These are phyloP conservation scores for Pulveroboletus sp. DNA, from an alignment of 768 basidiomycete species.

Conservation along the genomic window DNA sequence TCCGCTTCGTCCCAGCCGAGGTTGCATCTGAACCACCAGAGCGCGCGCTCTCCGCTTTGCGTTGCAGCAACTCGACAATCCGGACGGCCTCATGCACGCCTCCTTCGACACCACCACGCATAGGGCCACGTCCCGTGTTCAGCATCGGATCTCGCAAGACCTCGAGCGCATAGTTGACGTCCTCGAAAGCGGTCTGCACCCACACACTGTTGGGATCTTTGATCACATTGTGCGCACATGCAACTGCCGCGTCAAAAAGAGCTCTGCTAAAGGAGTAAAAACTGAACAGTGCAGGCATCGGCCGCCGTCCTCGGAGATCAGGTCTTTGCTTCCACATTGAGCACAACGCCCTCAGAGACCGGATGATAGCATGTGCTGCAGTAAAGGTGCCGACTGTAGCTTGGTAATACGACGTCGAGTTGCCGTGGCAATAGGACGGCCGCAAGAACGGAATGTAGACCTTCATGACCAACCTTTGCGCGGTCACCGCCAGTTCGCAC, in stretches of 20 bases:
- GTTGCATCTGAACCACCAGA: slow-evolving; percentile 10
- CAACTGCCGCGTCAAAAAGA: slow-evolving; percentile 64
- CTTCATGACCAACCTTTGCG: slow-evolving; percentile 60
- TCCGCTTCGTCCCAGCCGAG: slow-evolving; percentile 40
- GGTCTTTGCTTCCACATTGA: slow-evolving; percentile 37
- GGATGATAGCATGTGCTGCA: slow-evolving; percentile 65
- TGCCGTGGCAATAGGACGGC: slow-evolving; percentile 25
- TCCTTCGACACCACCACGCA: slow-evolving; percentile 33
- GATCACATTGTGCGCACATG: slow-evolving; percentile 62
- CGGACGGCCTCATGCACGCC: slow-evolving; percentile 36
- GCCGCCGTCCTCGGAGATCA: slow-evolving; percentile 30
- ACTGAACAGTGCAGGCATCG: slow-evolving; percentile 46
- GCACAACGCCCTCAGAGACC: slow-evolving; percentile 45
- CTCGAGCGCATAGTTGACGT: slow-evolving; percentile 42
- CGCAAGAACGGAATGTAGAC: slow-evolving; percentile 68
- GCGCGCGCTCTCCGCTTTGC: slow-evolving; percentile 38
- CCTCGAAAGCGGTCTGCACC: slow-evolving; percentile 46
- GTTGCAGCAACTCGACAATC: slow-evolving; percentile 39
- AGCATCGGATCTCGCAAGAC: slow-evolving; percentile 38
- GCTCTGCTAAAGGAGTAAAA: slow-evolving; percentile 60
- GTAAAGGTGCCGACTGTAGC: slow-evolving; percentile 57
- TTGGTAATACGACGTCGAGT: slow-evolving; percentile 41
- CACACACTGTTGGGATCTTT: slow-evolving; percentile 48
- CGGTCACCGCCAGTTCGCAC: slow-evolving; percentile 59
- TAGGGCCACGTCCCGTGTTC: slow-evolving; percentile 30